These are phyloP conservation scores for Dryadomyces sulphureus DNA, from an alignment of 2,329 filamentous ascomycete species.

Conservation along the genomic window DNA sequence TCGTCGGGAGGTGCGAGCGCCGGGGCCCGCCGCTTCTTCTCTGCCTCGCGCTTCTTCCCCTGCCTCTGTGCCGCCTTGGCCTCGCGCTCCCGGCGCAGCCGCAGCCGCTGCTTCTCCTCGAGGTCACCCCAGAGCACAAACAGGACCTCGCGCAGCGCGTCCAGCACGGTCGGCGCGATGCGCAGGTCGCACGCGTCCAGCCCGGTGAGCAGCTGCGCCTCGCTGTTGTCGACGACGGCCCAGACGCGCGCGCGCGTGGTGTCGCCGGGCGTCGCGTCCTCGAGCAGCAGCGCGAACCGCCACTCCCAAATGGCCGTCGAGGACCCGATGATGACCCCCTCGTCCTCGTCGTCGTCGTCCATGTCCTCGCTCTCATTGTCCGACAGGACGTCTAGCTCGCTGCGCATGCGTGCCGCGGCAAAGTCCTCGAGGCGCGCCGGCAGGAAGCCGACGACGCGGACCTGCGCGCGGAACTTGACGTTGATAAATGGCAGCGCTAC, in stretches of 20 bases:
- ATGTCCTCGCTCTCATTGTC: constrained; percentile 22
- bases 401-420: constrained; percentile 28
- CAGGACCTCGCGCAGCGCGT: constrained; percentile 49
- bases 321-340: constrained; percentile 14
- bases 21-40: constrained; percentile 14
- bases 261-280: constrained; percentile 42
- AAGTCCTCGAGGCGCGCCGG: constrained; percentile 62
- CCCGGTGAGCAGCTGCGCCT: constrained; percentile 31
- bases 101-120: constrained; percentile 47
- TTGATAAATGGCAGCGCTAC: constrained; percentile 58
- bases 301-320: constrained; percentile 64
- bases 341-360: constrained; percentile 15
- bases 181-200: constrained; percentile 41
- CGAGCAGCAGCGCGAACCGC: constrained; percentile 66
- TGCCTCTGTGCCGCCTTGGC: constrained; percentile 40
- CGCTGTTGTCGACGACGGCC: constrained; percentile 48
- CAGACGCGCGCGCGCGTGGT: constrained; percentile 38
- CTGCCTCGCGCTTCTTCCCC: constrained; percentile 14
- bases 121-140: constrained; percentile 78
- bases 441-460: constrained; percentile 71
- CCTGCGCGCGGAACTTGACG: constrained; percentile 50
- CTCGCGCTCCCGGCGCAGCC: constrained; percentile 48
- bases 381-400: constrained; percentile 35
- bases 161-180: constrained; percentile 30
- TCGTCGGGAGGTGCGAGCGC: constrained; percentile 16